These are phyloP conservation scores for Suhomyces canberraensis DNA, from an alignment of 805 yeast genomes.

Conservation along the genomic window DNA sequence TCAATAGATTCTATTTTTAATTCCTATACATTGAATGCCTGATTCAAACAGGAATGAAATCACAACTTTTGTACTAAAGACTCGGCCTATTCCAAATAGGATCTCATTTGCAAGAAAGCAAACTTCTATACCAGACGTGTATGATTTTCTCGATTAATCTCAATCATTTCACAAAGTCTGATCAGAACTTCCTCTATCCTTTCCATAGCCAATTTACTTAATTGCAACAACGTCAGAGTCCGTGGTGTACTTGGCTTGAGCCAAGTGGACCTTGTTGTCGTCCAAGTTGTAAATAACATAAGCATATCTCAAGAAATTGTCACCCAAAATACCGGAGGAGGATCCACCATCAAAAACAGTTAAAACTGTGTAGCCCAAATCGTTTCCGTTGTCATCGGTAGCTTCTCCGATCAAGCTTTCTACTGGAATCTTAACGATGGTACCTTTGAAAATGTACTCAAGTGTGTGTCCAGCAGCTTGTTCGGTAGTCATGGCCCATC, in stretches of 20 bases:
- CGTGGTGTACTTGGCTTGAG: constrained; percentile 27
- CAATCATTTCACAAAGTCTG: too few species aligned
- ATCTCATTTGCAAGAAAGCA: too few species aligned
- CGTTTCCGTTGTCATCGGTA: background rate
- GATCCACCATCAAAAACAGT: background rate
- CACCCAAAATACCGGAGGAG: constrained; percentile 54
- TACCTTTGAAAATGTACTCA: constrained; percentile 56
- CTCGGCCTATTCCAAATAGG: too few species aligned
- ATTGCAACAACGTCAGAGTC: constrained; percentile 41
- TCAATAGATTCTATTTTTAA: too few species aligned
- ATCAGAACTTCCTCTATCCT: too few species aligned
- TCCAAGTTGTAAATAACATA: constrained; percentile 66
- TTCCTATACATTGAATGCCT: too few species aligned
- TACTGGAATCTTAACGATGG: constrained; percentile 47
- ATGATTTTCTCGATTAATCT: too few species aligned
- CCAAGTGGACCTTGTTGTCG: constrained; percentile 49
- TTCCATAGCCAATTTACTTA: constrained; percentile 1
- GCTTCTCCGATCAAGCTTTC: constrained; percentile 22
- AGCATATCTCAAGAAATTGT: constrained; percentile 58
- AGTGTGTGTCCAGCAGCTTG: constrained; percentile 12
- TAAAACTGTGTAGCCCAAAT: background rate
- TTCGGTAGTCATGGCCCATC: constrained; percentile 20
- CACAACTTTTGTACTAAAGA: too few species aligned
- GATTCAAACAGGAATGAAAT: too few species aligned
- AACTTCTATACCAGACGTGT: too few species aligned